Conservation (phyloP, 352 stramenopile species). For the Globisporangium solare region DNA sequence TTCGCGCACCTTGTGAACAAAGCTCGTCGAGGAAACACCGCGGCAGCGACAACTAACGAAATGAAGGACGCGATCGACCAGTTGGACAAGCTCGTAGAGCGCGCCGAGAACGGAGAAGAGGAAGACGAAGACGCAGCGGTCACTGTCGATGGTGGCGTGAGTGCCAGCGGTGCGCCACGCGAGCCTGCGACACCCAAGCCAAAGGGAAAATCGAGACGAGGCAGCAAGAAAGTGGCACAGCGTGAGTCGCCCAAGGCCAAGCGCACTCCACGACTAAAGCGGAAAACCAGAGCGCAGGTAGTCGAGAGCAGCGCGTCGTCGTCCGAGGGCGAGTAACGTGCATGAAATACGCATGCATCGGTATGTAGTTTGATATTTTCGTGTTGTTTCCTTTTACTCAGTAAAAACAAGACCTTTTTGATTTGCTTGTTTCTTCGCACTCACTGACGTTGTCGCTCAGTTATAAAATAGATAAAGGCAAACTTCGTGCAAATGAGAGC, state of each 20-base stretch:
- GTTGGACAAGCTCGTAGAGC: slow-evolving; percentile 51
- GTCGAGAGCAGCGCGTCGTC: slow-evolving; percentile 11
- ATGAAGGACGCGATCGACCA: slow-evolving; percentile 75
- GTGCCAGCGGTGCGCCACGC: neutral
- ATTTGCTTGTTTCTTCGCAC: neutral
- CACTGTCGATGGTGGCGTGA: neutral
- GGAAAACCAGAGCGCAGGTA: slow-evolving; percentile 10
- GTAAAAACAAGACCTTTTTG: neutral
- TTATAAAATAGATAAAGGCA: neutral
- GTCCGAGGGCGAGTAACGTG: slow-evolving; percentile 4
- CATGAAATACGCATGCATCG: neutral
- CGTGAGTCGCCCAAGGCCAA: slow-evolving; percentile 23
- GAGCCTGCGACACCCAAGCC: slow-evolving; percentile 28
- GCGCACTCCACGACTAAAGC: slow-evolving; percentile 8
- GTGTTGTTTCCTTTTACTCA: slow-evolving; percentile 4
- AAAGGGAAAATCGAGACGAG: slow-evolving; percentile 28
- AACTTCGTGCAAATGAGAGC: neutral
- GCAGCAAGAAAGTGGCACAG: slow-evolving; percentile 17
- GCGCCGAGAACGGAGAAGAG: slow-evolving; percentile 49
- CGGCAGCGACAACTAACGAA: slow-evolving; percentile 39
- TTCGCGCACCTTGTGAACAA: slow-evolving; percentile 87
- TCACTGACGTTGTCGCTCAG: no score
- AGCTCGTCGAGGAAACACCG: slow-evolving; percentile 33
- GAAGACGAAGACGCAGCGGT: slow-evolving; percentile 21
- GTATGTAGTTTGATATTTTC: no score